Evolutionary conservation across 2,329 filamentous ascomycete species (phyloP).

Genomic region (Colletotrichum cereale): DNA sequence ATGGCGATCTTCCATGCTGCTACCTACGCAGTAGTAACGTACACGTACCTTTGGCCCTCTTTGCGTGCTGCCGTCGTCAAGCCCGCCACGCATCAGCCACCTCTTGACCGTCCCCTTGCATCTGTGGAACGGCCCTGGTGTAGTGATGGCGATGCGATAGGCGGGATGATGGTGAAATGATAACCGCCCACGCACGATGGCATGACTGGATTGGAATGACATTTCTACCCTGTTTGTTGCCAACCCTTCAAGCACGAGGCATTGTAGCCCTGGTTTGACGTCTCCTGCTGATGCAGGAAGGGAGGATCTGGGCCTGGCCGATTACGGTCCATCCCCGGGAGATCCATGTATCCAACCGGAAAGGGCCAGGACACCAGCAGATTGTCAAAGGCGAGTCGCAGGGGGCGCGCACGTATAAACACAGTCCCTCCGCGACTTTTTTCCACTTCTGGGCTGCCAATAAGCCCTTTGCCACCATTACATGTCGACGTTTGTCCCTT

Average conservation of each 20-base stretch:
- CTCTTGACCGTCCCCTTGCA: neutral
- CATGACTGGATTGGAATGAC: constrained; percentile 2
- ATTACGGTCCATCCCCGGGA: neutral
- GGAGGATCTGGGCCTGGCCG: neutral
- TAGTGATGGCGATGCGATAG: neutral
- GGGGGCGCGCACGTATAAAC: constrained; percentile 22
- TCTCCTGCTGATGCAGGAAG: neutral
- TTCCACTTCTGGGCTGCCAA: neutral
- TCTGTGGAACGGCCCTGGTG: neutral
- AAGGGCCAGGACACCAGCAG: neutral
- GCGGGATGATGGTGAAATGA: neutral
- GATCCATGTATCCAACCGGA: neutral
- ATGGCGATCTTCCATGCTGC: constrained; percentile 19
- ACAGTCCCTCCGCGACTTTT: neutral
- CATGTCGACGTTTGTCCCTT: neutral
- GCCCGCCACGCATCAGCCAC: constrained; percentile 17
- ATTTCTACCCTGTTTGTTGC: neutral
- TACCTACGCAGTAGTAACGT: neutral
- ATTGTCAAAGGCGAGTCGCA: neutral
- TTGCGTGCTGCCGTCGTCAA: neutral
- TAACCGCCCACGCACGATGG: constrained; percentile 5
- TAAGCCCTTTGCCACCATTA: neutral
- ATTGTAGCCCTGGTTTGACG: neutral
- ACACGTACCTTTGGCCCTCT: constrained; percentile 6
- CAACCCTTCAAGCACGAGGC: neutral